Base-by-base conservation (phyloP, 2,329 filamentous ascomycete genomes). In the Talaromyces sp. region DNA sequence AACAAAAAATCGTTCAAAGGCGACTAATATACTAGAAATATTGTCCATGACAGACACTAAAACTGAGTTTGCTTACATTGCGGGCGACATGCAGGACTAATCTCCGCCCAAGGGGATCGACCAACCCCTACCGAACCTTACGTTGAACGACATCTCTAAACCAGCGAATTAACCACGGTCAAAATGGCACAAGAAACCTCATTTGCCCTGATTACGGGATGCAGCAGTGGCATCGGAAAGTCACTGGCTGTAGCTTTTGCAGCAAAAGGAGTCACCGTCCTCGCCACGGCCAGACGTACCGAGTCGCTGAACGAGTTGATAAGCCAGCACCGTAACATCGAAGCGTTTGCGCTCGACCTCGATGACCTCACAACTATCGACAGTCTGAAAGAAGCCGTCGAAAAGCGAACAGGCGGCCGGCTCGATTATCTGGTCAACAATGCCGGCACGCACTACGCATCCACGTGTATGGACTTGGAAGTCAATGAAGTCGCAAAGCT, bases 191-290 rank as follows among this genome's bases (percentile, higher is more conserved):
- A 51, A 17, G 38, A 31, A 26, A 35, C 56, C 11, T 58, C 56
- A 19, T 58, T 58, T 53, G 56, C 56, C 27, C 49, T 58, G 46
- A 38, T 58, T n/a, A 58, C 56, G 7, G 56, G 56, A 21, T 58
- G 56, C 14, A 53, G 56, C n/a, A 58, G 56, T 58, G 56, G 56
- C 4, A 58, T 58, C 31, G 56, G 56, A 31, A 53, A 53, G 29
- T 49, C 19, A 21, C 56, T 58, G 17, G 56, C 56, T 17, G 26
- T 58, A 17, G 56, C 46, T 41, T 58, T 58, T 53, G 56, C 56
- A 26, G 17, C 21, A 13, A 53, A 35, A 35, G 56, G 56, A 31
- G 35, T 58, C 26, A 58, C 56, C 3, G 56, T 58, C 13, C 56
- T 58, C 56, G 56, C 56, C 10, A 58, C 56, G 41, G 56, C 56